These are phyloP conservation scores for Cyberlindnera maclurae DNA, from an alignment of 805 yeast genomes.

Conservation along the genomic window DNA sequence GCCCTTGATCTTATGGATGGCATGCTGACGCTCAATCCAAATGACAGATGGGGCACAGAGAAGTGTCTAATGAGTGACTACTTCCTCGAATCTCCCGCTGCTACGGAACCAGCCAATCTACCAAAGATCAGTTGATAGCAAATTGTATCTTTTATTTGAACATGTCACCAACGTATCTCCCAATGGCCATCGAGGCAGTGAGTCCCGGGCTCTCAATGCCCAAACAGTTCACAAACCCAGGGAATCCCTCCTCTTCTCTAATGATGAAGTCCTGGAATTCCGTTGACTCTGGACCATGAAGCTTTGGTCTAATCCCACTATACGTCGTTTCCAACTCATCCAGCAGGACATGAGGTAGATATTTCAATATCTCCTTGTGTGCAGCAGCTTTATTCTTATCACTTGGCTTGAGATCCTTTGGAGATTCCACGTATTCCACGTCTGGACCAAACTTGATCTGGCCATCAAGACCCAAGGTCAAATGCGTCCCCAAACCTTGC, in stretches of 20 bases:
- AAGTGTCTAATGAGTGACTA: constrained; percentile 58
- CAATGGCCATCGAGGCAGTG: constrained; percentile 79
- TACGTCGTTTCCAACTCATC: constrained; percentile 58
- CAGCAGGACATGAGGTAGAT: constrained; percentile 53
- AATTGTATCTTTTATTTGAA: constrained; percentile 5
- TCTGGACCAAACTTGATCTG: constrained; percentile 85
- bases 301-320: constrained; percentile 80
- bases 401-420: constrained; percentile 42
- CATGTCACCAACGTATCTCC: constrained; percentile 50
- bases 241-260: constrained; percentile 58
- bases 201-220: constrained; percentile 92
- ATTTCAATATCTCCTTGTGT: constrained; percentile 46
- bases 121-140: constrained; percentile 35
- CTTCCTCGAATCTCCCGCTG: constrained; percentile 66
- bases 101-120: constrained; percentile 57
- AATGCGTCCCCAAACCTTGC: constrained; percentile 81
- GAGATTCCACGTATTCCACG: constrained; percentile 63
- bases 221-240: constrained; percentile 72
- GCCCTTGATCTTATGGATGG: constrained; percentile 72
- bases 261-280: constrained; percentile 70
- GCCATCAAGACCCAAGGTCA: constrained; percentile 78
- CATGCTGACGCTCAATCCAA: constrained; percentile 73
- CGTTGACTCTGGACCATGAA: constrained; percentile 36
- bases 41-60: constrained; percentile 57
- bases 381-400: constrained; percentile 46